Evolutionary conservation across 768 basidiomycete genomes (phyloP).

Genomic region (Podaxis carcinomalis): DNA sequence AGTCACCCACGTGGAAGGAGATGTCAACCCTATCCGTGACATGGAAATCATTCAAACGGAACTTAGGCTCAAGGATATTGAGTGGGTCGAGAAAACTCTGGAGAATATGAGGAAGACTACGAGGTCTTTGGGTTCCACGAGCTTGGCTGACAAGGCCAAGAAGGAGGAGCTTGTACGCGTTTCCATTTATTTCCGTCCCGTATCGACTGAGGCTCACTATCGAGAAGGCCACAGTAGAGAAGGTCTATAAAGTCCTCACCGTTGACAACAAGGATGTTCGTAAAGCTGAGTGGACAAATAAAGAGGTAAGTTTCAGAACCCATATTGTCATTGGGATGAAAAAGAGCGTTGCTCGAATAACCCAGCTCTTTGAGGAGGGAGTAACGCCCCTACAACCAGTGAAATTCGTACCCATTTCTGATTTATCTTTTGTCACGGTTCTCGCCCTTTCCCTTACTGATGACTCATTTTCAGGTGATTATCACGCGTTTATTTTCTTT

Average conservation of each 20-base stretch:
- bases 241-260: conserved; percentile 72
- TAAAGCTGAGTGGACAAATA: conserved; percentile 92
- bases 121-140: conserved; percentile 66
- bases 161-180: conserved; percentile 88
- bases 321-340: conserved; percentile 43
- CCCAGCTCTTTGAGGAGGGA: conserved; percentile 96
- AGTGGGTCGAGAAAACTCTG: conserved; percentile 94
- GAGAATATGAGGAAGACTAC: conserved; percentile 73
- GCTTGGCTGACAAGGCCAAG: conserved; percentile 89
- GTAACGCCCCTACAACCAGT: conserved; percentile 77
- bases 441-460: not conserved
- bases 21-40: conserved; percentile 92
- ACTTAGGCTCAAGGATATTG: conserved; percentile 93
- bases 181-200: not conserved
- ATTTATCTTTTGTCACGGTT: conserved; percentile 27
- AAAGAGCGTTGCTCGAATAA: conserved; percentile 48
- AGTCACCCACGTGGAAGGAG: conserved; percentile 98
- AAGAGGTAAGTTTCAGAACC: conserved; percentile 67
- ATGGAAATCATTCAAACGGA: conserved; percentile 98
- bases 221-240: conserved; percentile 75
- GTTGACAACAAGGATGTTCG: conserved; percentile 87
- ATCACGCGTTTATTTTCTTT: not conserved
- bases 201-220: not conserved
- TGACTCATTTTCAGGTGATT: not conserved
- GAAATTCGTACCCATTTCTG: conserved; percentile 54